Percentiles rank a stretch among this genome's conserved stretches.
Evolutionary conservation across 768 basidiomycete genomes (phyloP).

Genomic region (Coprinopsis marcescibilis): DNA sequence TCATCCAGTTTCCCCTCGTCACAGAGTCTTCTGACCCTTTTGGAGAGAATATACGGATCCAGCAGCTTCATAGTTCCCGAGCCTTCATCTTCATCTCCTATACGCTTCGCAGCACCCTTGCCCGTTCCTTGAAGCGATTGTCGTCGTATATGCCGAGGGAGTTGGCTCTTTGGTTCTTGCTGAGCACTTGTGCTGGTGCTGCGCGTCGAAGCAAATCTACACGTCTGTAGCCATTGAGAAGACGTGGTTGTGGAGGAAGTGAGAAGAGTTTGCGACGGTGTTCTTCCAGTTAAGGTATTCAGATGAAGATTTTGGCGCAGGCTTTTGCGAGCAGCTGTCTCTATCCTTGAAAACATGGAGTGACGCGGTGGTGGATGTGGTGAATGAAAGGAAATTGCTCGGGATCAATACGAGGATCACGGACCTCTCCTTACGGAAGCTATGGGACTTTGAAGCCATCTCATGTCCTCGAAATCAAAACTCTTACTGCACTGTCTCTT

Average conservation of each 20-base stretch:
- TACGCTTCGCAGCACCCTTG: constrained; percentile 1
- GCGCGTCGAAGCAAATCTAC: constrained; percentile 13
- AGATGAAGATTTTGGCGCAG: neutral
- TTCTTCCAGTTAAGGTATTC: neutral
- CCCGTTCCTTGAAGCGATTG: constrained; percentile 17
- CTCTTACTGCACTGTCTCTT: too few relatives aligned
- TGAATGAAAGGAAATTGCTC: neutral
- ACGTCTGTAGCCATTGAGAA: neutral
- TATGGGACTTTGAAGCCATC: too few relatives aligned
- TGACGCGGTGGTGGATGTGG: neutral
- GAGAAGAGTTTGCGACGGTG: neutral
- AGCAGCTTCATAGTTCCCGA: constrained; percentile 38
- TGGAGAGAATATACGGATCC: constrained; percentile 57
- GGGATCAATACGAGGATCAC: neutral
- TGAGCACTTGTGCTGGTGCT: neutral
- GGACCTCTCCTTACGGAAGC: neutral
- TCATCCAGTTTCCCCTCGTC: constrained; percentile 49
- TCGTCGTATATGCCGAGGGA: constrained; percentile 28
- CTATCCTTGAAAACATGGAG: constrained; percentile 1
- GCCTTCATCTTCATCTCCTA: neutral
- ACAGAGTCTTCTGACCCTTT: constrained; percentile 53
- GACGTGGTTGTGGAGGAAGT: neutral
- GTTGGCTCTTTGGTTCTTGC: neutral
- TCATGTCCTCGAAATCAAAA: too few relatives aligned
- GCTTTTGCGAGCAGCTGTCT: neutral